Evolutionary conservation across 495 filamentous ascomycete species (phyloP).

Genomic region (Cetradonia linearis): DNA sequence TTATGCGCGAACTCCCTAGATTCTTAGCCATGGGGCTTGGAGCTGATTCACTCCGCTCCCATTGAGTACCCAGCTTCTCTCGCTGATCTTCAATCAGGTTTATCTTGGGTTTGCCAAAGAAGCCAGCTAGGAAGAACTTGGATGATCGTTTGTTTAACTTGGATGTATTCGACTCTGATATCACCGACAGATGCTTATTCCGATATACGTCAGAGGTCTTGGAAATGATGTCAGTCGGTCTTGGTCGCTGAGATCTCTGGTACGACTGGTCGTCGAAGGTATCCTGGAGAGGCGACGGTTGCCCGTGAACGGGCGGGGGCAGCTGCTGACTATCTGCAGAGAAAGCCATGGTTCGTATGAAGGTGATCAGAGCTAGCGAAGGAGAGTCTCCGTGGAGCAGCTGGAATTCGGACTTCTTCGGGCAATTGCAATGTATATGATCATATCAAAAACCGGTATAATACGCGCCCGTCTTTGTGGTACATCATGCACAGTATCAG

Average conservation of each 20-base stretch:
- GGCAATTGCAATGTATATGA: not conserved
- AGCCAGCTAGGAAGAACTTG: constrained; percentile 15
- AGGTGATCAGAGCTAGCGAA: not conserved
- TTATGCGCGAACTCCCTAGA: not conserved
- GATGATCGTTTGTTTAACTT: constrained; percentile 18
- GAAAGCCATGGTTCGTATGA: not conserved
- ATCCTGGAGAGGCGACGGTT: not conserved
- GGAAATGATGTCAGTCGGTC: not conserved
- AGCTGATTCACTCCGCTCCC: constrained; percentile 10
- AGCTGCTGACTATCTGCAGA: not conserved
- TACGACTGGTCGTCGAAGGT: not conserved
- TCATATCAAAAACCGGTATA: constrained; percentile 2
- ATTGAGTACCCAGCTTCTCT: constrained; percentile 6
- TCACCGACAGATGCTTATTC: constrained; percentile 6
- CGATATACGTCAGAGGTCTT: not conserved
- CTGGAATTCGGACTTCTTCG: not conserved
- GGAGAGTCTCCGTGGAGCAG: not conserved
- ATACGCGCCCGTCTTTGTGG: not conserved
- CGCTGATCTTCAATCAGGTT: constrained; percentile 6
- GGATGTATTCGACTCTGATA: not conserved
- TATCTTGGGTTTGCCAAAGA: constrained; percentile 15
- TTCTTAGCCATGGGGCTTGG: not conserved
- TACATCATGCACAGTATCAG: not conserved
- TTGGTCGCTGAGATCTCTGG: not conserved
- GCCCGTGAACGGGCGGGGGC: not conserved